Evolutionary conservation across 202 grass and related monocot species (phyloP).

Genomic region (Hordeum pubiflorum): DNA sequence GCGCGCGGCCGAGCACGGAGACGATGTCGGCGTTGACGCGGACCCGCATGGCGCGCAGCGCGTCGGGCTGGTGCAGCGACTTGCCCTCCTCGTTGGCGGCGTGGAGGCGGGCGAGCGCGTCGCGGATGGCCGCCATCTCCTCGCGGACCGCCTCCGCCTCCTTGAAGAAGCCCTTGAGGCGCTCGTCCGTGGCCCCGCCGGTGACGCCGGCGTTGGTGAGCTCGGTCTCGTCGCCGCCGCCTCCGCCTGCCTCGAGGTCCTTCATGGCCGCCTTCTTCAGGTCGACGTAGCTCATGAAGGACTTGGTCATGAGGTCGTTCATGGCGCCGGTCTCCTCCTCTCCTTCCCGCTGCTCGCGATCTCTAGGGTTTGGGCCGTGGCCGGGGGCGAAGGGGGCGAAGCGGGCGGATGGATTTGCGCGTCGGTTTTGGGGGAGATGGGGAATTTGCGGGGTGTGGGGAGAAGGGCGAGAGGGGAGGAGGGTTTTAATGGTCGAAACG

Average conservation of each 20-base stretch:
- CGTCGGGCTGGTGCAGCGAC: conserved; percentile 60
- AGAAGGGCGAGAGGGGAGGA: background rate
- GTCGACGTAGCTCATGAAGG: conserved; percentile 96
- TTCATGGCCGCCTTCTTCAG: conserved; percentile 95
- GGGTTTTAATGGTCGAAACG: conserved; percentile 31
- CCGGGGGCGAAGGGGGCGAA: background rate
- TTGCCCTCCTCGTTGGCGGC: conserved; percentile 86
- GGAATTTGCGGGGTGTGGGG: background rate
- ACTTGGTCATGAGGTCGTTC: conserved; percentile 99
- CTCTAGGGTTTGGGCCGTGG: conserved; percentile 7
- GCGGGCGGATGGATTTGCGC: background rate
- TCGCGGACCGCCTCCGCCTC: conserved; percentile 74
- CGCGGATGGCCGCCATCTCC: conserved; percentile 78
- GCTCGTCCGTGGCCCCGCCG: conserved; percentile 58
- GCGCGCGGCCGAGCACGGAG: conserved; percentile 46
- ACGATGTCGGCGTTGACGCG: conserved; percentile 74
- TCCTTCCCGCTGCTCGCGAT: background rate
- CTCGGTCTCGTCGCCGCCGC: conserved; percentile 19
- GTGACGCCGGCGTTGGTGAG: conserved; percentile 37
- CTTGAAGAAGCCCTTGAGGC: conserved; percentile 66
- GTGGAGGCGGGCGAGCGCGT: conserved; percentile 61
- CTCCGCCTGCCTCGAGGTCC: conserved; percentile 45
- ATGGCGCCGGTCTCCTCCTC: conserved; percentile 35
- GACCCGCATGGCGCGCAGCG: conserved; percentile 59
- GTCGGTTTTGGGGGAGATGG: background rate